phyloP scores from a whole-genome alignment of 257 asterid species.

The Asclepias syriaca region DNA sequence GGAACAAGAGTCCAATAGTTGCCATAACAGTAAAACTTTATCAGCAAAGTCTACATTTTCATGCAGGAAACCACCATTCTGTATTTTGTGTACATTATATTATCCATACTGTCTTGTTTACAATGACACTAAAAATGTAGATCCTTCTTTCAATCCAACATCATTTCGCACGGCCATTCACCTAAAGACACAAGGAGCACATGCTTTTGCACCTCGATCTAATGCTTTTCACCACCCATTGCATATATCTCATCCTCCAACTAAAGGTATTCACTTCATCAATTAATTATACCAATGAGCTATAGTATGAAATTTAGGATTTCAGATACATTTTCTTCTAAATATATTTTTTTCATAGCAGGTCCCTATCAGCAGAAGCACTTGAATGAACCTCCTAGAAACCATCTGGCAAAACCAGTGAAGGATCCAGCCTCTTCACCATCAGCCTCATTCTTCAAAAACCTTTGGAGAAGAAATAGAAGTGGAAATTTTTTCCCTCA shows the following conservation, averaged over 20 bases:
- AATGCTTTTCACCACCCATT: conserved; percentile 24
- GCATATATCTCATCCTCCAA: conserved; percentile 27
- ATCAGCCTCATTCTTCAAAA: conserved; percentile 21
- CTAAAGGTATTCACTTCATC: conserved; percentile 22
- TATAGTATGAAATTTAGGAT: neutral
- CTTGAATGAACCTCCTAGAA: conserved; percentile 24
- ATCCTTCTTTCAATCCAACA: conserved; percentile 10
- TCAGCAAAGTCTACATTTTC: neutral
- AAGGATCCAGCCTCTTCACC: conserved; percentile 31
- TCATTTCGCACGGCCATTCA: conserved; percentile 5
- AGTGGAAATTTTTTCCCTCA: conserved; percentile 34
- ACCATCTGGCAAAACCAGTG: conserved; percentile 23
- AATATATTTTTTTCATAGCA: conserved; percentile 18
- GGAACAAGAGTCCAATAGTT: neutral
- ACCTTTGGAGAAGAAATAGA: conserved; percentile 33
- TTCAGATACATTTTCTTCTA: conserved; percentile 1
- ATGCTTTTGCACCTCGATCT: conserved; percentile 28
- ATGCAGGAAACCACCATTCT: too few relatives aligned
- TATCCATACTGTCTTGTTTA: neutral
- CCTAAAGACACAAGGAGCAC: conserved; percentile 9
- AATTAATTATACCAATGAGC: neutral
- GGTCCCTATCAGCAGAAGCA: conserved; percentile 28
- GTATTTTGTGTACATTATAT: neutral
- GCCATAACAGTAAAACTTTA: neutral
- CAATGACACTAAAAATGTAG: conserved; percentile 15